A percentile compares a stretch with the other conserved stretches of the same genome.
Conservation (phyloP, 164 flowering plant species). For the Liriodendron chinense region DNA sequence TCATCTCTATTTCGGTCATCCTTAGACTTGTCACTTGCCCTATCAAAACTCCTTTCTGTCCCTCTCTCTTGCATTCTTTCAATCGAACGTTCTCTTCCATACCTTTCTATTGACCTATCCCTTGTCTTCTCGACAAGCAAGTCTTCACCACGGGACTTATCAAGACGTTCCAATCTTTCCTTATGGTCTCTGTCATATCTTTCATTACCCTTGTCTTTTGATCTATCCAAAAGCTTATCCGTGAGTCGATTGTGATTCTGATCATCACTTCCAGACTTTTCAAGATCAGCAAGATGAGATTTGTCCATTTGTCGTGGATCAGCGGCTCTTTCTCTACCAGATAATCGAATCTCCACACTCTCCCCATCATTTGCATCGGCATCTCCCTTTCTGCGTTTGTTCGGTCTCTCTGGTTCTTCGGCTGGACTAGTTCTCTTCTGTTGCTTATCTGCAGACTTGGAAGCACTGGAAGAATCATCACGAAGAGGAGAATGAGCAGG, state of each 20-base stretch:
- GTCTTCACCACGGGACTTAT: conserved; percentile 69
- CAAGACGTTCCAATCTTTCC: conserved; percentile 64
- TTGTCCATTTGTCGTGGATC: conserved; percentile 45
- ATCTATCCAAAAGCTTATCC: conserved; percentile 56
- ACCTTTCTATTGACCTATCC: conserved; percentile 81
- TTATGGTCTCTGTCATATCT: conserved; percentile 77
- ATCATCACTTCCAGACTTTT: conserved; percentile 54
- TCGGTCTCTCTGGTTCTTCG: conserved; percentile 66
- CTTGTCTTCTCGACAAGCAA: conserved; percentile 48
- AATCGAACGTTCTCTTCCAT: conserved; percentile 81
- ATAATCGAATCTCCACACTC: conserved; percentile 39
- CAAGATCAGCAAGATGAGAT: conserved; percentile 39
- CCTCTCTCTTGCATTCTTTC: conserved; percentile 67
- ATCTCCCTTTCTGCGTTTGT: conserved; percentile 81
- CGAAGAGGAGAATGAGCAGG: conserved; percentile 60
- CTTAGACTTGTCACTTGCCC: conserved; percentile 47
- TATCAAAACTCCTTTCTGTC: conserved; percentile 55
- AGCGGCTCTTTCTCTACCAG: conserved; percentile 60
- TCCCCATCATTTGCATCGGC: conserved; percentile 68
- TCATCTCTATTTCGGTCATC: conserved; percentile 79
- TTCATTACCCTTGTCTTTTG: conserved; percentile 70
- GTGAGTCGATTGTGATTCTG: conserved; percentile 35
- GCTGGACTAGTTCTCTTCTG: conserved; percentile 71
- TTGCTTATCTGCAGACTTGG: conserved; percentile 60
- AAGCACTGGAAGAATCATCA: conserved; percentile 40